Base-by-base conservation (phyloP, 495 filamentous ascomycete genomes). In the Astrothelium subdiscretum region DNA sequence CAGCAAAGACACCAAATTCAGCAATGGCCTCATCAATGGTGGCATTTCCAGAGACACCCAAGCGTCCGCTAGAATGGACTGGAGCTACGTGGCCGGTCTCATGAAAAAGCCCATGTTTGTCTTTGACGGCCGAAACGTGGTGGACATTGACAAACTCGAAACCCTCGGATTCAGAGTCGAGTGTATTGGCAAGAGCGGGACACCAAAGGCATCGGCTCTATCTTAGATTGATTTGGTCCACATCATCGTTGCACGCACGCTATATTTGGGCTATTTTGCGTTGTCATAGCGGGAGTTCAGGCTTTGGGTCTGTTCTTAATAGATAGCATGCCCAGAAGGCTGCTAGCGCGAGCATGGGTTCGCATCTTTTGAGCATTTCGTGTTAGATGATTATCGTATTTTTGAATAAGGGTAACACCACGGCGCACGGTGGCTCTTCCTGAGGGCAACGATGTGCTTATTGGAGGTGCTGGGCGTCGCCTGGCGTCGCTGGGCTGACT, bases 101-200 rank as follows among this genome's bases (percentile, higher is more conserved):
- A 88, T 91, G 86, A 76, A 78, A 52, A 81, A 84, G 60, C 87
- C 87, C 1, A 81, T 80, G 63, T 87, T 82, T 76, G 74, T 90
- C 4, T 90, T 91, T 70, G 87, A 91, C 62, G 87, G 87, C 18
- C 80, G 85, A 31, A 81, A 84, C 31, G 74, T 87, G 27, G 69
- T 90, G 15, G 81, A 89, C 66, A 73, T 75, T 8, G 67, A 65
- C 15, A 78, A 79, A 63, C 74, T 90, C 69, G 76, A 78, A 40
- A 74, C 70, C 43, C 68, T 88, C 31, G 86, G 85, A 0, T 80
- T 88, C 67, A 69, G 69, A 0, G 79, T 84, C 5, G 76, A 81
- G 67, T 75, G 73, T 57, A 77, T 84, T 59, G 81, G 81, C 31
- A 66, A 71, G 63, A 58, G 48, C 48, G 48, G 48, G 8, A 54